Conservation (phyloP, 1,284 basidiomycete genomes). For the Kwoniella shivajii region DNA sequence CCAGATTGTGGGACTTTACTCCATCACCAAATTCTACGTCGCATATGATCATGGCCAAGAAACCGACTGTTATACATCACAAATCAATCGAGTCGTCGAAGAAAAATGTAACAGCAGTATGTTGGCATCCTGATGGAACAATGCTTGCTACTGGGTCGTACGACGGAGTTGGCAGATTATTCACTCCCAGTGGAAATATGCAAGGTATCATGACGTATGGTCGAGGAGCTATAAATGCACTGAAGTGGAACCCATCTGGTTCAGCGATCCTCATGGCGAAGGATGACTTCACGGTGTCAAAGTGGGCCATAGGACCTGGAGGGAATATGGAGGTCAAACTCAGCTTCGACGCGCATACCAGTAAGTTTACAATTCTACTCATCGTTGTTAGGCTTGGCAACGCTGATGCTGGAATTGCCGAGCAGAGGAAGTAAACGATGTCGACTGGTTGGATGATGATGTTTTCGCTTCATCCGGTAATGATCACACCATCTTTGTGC, state of each 20-base stretch:
- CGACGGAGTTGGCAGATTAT: slow-evolving; percentile 47
- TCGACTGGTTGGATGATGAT: slow-evolving; percentile 52
- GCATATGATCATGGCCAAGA: slow-evolving; percentile 20
- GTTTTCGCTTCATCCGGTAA: slow-evolving; percentile 49
- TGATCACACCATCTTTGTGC: slow-evolving; percentile 47
- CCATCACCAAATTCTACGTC: background rate
- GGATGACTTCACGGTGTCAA: slow-evolving; percentile 37
- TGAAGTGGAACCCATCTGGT: slow-evolving; percentile 49
- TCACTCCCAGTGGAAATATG: slow-evolving; percentile 45
- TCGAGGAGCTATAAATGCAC: slow-evolving; percentile 40
- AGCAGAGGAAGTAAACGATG: slow-evolving; percentile 49
- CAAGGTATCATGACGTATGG: slow-evolving; percentile 49
- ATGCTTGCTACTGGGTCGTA: slow-evolving; percentile 42
- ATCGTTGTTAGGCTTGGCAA: background rate
- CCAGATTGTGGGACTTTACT: slow-evolving; percentile 45
- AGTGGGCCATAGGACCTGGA: slow-evolving; percentile 18
- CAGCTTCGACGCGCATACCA: slow-evolving; percentile 42
- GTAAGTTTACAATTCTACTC: slow-evolving; percentile 14
- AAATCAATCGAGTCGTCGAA: slow-evolving; percentile 43
- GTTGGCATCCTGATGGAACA: slow-evolving; percentile 50
- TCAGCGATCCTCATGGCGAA: slow-evolving; percentile 39
- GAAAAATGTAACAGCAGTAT: slow-evolving; percentile 40
- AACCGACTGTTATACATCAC: slow-evolving; percentile 34
- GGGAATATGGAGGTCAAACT: slow-evolving; percentile 32
- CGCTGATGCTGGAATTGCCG: background rate